phyloP scores from a whole-genome alignment of 495 filamentous ascomycete genomes.

The Trichoderma orchidacearum region DNA sequence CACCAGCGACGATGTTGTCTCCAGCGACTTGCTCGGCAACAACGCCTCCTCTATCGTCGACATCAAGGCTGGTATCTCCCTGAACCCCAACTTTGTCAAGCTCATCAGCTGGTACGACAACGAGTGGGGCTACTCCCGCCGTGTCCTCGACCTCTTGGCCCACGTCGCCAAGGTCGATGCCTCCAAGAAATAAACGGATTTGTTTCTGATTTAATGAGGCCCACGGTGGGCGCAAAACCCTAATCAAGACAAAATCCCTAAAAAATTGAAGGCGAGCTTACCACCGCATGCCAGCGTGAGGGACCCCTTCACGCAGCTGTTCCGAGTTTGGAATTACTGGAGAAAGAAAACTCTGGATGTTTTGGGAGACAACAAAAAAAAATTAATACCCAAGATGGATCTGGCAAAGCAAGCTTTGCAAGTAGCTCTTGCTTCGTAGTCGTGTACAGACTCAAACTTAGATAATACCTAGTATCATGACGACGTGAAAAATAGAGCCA shows the following conservation, averaged over 20 bases:
- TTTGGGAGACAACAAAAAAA: not conserved
- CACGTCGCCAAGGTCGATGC: constrained; percentile 85
- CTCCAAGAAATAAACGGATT: constrained; percentile 18
- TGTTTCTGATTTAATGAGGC: not conserved
- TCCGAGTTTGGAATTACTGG: not conserved
- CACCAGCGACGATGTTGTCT: constrained; percentile 96
- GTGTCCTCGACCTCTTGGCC: constrained; percentile 90
- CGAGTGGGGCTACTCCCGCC: constrained; percentile 86
- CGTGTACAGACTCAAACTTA: not conserved
- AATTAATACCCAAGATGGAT: not conserved
- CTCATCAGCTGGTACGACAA: constrained; percentile 95
- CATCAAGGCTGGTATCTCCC: constrained; percentile 96
- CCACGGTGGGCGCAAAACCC: not conserved
- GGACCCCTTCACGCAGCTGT: not conserved
- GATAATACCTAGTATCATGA: not conserved
- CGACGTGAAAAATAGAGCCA: not conserved
- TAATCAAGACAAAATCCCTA: not conserved
- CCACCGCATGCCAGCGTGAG: not conserved
- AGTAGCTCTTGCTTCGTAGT: not conserved
- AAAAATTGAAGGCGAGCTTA: not conserved
- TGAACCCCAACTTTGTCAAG: constrained; percentile 98
- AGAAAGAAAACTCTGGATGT: not conserved
- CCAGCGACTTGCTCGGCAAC: constrained; percentile 85
- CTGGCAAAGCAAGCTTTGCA: not conserved
- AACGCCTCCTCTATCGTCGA: constrained; percentile 93